Percentiles rank a stretch among this genome's conserved stretches.
phyloP scores from a whole-genome alignment of 1,284 basidiomycete genomes.

The Hemileia vastatrix region DNA sequence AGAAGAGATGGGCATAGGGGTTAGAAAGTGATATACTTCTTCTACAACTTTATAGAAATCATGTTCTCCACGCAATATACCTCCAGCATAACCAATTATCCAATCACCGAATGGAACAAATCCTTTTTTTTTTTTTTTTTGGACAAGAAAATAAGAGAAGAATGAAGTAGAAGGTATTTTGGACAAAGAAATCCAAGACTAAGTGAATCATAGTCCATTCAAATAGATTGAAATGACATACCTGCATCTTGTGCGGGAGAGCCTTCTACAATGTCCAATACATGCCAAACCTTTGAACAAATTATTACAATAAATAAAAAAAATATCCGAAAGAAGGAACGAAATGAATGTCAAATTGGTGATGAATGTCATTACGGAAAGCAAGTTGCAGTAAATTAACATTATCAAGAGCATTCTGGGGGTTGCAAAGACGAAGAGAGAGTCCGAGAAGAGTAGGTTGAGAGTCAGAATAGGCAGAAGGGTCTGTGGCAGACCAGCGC shows the following conservation, averaged over 20 bases:
- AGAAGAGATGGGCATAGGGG: slow-evolving; percentile 1
- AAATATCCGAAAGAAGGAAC: not conserved
- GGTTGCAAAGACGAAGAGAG: slow-evolving; percentile 81
- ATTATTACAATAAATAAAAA: no score
- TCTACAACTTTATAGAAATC: slow-evolving; percentile 97
- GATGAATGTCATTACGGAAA: not conserved
- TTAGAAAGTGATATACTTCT: slow-evolving; percentile 52
- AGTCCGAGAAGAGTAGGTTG: slow-evolving; percentile 72
- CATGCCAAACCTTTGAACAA: slow-evolving; percentile 69
- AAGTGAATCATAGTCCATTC: no score
- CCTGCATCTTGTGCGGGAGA: slow-evolving; percentile 78
- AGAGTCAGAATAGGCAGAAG: slow-evolving; percentile 25
- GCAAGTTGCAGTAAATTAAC: slow-evolving; percentile 14
- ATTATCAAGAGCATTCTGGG: slow-evolving; percentile 73
- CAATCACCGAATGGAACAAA: slow-evolving; percentile 80
- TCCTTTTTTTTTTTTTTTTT: no score
- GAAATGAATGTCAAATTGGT: not conserved
- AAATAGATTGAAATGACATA: slow-evolving; percentile 17
- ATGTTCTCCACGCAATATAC: slow-evolving; percentile 77
- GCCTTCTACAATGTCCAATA: slow-evolving; percentile 89
- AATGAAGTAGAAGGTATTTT: no score
- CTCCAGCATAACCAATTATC: slow-evolving; percentile 89
- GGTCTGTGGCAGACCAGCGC: slow-evolving; percentile 8
- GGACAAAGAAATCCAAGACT: no score
- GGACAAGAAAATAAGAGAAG: no score